Conservation (phyloP, 352 stramenopile species). For the Elongisporangium undulatum region DNA sequence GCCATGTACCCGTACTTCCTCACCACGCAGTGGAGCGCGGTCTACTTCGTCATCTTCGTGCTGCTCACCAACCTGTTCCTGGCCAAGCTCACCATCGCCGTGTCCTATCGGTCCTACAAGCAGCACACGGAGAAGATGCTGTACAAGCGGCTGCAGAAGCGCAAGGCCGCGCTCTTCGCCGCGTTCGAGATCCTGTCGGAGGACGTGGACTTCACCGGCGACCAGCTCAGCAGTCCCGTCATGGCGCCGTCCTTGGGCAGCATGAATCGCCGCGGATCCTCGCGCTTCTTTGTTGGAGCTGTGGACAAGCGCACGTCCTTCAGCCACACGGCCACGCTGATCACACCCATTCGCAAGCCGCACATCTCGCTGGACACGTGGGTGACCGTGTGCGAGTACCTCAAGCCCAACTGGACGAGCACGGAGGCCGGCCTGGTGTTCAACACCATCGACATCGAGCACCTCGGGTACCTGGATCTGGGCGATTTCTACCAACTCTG, state of each 20-base stretch:
- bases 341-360: constrained; percentile 40
- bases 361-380: constrained; percentile 69
- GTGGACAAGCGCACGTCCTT: constrained; percentile 42
- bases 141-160: constrained; percentile 83
- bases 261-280: constrained; percentile 50
- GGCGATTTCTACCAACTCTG: constrained; percentile 77
- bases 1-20: constrained; percentile 83
- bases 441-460: constrained; percentile 70
- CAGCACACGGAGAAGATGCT: constrained; percentile 83
- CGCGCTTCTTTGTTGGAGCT: constrained; percentile 44
- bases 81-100: constrained; percentile 80
- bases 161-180: constrained; percentile 68
- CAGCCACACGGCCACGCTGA: constrained; percentile 23
- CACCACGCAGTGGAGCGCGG: constrained; percentile 67
- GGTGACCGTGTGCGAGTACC: constrained; percentile 65
- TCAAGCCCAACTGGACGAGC: constrained; percentile 70
- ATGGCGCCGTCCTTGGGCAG: constrained; percentile 18
- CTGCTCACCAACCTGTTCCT: constrained; percentile 79
- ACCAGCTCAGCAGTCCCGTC: constrained; percentile 13
- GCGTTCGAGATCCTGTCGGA: constrained; percentile 74
- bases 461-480: constrained; percentile 55
- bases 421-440: constrained; percentile 76
- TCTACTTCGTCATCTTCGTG: constrained; percentile 81
- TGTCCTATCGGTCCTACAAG: constrained; percentile 84
- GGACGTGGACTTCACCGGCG: constrained; percentile 43